Percentiles rank a stretch among this genome's conserved stretches.
These are phyloP conservation scores for Curvularia sp. DNA, from an alignment of 2,329 filamentous ascomycete genomes.

Conservation along the genomic window DNA sequence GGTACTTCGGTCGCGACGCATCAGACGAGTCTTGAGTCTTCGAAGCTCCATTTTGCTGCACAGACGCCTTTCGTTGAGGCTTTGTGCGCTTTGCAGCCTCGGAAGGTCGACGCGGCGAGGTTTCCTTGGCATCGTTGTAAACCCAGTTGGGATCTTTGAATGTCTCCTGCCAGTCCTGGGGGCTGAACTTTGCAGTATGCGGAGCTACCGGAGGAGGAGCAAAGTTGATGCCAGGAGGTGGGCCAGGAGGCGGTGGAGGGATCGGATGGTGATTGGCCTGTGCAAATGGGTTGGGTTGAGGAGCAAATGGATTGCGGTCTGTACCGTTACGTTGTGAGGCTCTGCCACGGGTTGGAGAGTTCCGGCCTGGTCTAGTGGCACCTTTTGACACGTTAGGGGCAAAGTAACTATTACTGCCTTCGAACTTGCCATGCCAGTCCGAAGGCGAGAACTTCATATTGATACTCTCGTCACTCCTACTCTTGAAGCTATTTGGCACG, in stretches of 20 bases:
- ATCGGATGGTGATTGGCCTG: constrained; percentile 32
- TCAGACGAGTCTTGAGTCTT: constrained; percentile 42
- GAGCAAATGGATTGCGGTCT: constrained; percentile 25
- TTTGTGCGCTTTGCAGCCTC: constrained; percentile 39
- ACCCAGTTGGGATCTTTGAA: constrained; percentile 55
- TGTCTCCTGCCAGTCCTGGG: constrained; percentile 53
- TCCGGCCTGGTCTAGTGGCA: constrained; percentile 32
- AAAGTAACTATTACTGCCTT: constrained; percentile 54
- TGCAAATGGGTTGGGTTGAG: constrained; percentile 30
- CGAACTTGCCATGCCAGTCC: constrained; percentile 56
- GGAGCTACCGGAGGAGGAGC: constrained; percentile 29
- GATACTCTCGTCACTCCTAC: constrained; percentile 57
- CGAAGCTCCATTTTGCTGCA: constrained; percentile 38
- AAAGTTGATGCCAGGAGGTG: constrained; percentile 36
- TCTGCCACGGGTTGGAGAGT: constrained; percentile 44
- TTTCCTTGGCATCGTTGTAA: constrained; percentile 38
- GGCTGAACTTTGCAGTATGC: constrained; percentile 50
- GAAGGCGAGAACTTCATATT: constrained; percentile 58
- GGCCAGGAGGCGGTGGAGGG: constrained; percentile 41
- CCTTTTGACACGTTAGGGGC: constrained; percentile 41
- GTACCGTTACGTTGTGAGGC: constrained; percentile 30
- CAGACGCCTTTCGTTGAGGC: constrained; percentile 38
- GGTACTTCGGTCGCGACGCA: constrained; percentile 38
- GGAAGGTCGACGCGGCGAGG: constrained; percentile 41
- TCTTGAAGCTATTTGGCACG: constrained; percentile 48